Evolutionary conservation across 2,329 filamentous ascomycete species (phyloP).

Genomic region (Aureobasidium zeae): DNA sequence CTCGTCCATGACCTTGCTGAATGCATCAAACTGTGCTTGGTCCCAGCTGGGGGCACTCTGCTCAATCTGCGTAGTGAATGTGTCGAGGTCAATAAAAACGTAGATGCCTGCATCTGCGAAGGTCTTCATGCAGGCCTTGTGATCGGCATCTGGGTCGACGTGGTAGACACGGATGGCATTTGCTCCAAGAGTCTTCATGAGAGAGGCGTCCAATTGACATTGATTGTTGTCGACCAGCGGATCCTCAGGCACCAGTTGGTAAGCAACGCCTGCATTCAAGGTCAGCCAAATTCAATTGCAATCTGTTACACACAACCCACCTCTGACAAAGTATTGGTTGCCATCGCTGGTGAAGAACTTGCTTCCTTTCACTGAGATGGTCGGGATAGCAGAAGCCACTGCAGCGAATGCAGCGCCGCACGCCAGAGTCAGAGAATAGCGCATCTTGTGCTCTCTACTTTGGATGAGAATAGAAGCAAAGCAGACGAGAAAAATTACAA

Average conservation of each 20-base stretch:
- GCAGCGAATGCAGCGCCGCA: slow-evolving; percentile 20
- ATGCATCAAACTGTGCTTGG: slow-evolving; percentile 57
- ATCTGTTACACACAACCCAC: slow-evolving; percentile 40
- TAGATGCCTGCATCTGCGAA: slow-evolving; percentile 78
- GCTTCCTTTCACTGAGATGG: slow-evolving; percentile 56
- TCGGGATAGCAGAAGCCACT: slow-evolving; percentile 41
- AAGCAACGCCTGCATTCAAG: slow-evolving; percentile 40
- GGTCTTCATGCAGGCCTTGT: slow-evolving; percentile 70
- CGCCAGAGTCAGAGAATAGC: not conserved
- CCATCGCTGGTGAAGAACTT: slow-evolving; percentile 81
- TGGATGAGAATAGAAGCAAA: not conserved
- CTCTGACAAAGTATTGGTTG: slow-evolving; percentile 76
- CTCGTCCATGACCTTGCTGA: slow-evolving; percentile 63
- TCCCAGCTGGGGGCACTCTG: slow-evolving; percentile 61
- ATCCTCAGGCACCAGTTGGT: slow-evolving; percentile 52
- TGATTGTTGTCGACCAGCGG: slow-evolving; percentile 68
- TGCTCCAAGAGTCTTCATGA: slow-evolving; percentile 73
- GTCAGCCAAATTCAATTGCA: not conserved
- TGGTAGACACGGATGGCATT: slow-evolving; percentile 81
- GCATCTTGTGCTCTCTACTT: not conserved
- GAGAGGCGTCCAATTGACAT: slow-evolving; percentile 61
- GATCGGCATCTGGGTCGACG: slow-evolving; percentile 61
- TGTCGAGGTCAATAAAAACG: slow-evolving; percentile 73
- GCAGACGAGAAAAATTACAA: not conserved
- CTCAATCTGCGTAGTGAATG: slow-evolving; percentile 59